Conservation (phyloP, 202 grass and related monocot species). For the Zizania palustris region DNA sequence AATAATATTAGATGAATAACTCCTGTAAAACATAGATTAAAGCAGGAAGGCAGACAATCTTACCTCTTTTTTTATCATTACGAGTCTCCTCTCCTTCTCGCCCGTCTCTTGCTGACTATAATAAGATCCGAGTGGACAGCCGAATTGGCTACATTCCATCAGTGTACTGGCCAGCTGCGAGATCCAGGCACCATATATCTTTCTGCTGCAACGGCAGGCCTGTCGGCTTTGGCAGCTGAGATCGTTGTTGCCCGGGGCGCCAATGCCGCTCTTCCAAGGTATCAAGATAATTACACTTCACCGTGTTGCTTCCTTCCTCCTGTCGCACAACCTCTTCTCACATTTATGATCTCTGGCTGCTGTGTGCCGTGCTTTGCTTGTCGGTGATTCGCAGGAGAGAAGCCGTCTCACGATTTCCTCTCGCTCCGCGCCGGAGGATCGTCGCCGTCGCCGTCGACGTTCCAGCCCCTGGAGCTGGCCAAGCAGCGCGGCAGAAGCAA, state of each 20-base stretch:
- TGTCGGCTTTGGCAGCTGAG: slow-evolving; percentile 19
- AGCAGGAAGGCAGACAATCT: slow-evolving; percentile 21
- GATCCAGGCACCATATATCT: slow-evolving; percentile 45
- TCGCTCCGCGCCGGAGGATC: slow-evolving; percentile 76
- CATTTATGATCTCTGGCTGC: neutral
- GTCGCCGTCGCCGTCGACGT: slow-evolving; percentile 34
- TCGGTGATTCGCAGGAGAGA: slow-evolving; percentile 61
- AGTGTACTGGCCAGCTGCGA: slow-evolving; percentile 31
- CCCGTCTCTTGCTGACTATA: slow-evolving; percentile 38
- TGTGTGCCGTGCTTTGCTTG: neutral
- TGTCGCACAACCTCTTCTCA: neutral
- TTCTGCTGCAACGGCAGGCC: slow-evolving; percentile 41
- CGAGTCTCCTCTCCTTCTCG: neutral
- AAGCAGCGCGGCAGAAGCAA: neutral
- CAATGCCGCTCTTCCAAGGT: slow-evolving; percentile 67
- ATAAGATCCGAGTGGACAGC: slow-evolving; percentile 44
- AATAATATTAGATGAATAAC: too few relatives aligned
- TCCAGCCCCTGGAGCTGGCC: slow-evolving; percentile 39
- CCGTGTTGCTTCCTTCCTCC: neutral
- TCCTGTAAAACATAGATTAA: too few relatives aligned
- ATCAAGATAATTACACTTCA: neutral
- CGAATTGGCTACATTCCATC: slow-evolving; percentile 47
- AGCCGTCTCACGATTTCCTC: slow-evolving; percentile 79
- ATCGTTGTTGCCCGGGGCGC: slow-evolving; percentile 33
- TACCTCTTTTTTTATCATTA: neutral